Conservation (phyloP, 2,329 filamentous ascomycete species). For the Dactylellina drechsleri region DNA sequence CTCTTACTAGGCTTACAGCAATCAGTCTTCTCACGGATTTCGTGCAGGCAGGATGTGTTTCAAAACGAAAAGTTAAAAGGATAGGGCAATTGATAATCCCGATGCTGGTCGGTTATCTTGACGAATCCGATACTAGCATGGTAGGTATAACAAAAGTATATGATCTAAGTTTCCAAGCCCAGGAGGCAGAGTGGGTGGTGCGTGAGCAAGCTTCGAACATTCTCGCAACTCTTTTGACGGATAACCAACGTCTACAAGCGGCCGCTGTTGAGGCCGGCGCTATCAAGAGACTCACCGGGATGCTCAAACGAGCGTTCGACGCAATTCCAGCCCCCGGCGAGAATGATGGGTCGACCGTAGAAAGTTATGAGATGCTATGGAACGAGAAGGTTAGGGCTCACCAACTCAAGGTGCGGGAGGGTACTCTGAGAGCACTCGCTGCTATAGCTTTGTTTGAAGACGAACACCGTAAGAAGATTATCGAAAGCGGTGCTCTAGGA, state of each 20-base stretch:
- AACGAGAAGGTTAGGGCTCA: conserved; percentile 67
- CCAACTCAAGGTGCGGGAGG: conserved; percentile 79
- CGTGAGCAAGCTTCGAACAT: conserved; percentile 78
- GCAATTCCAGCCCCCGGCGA: conserved; percentile 28
- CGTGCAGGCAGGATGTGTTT: conserved; percentile 74
- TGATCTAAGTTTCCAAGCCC: conserved; percentile 61
- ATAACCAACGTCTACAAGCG: conserved; percentile 81
- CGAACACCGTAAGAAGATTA: conserved; percentile 81
- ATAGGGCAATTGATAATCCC: conserved; percentile 76
- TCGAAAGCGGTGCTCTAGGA: conserved; percentile 80
- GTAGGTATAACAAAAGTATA: conserved; percentile 62
- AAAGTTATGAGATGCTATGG: conserved; percentile 69
- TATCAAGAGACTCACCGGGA: conserved; percentile 71
- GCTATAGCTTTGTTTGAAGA: conserved; percentile 84
- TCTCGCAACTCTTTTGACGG: conserved; percentile 79
- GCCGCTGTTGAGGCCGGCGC: conserved; percentile 78
- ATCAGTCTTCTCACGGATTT: conserved; percentile 75
- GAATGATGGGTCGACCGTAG: conserved; percentile 65
- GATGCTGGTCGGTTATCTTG: conserved; percentile 74
- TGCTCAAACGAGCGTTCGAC: conserved; percentile 75
- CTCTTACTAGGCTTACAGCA: conserved; percentile 73
- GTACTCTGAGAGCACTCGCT: conserved; percentile 80
- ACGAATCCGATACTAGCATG: conserved; percentile 64
- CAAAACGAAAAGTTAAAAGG: conserved; percentile 71
- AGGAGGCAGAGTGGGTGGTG: conserved; percentile 66